Evolutionary conservation across 2,329 filamentous ascomycete species (phyloP).

Genomic region (Ustulina deusta): DNA sequence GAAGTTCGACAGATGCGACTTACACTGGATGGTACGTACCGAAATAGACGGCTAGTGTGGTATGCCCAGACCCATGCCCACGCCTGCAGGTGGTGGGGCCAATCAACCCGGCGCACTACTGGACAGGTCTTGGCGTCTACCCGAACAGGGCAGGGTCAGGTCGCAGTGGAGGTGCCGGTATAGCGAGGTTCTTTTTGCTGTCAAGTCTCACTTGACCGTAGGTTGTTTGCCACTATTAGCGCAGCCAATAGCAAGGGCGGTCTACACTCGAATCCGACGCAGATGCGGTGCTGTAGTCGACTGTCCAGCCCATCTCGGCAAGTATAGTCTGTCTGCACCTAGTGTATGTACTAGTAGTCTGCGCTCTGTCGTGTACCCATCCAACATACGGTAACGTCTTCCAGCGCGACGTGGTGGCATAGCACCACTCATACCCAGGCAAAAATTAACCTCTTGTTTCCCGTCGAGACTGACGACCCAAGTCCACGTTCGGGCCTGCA

Average conservation of each 20-base stretch:
- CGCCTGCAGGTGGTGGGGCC: slow-evolving; percentile 16
- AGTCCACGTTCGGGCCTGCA: slow-evolving; percentile 23
- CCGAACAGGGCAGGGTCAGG: background rate
- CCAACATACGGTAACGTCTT: background rate
- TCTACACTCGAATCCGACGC: background rate
- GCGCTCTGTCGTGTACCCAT: slow-evolving; percentile 2
- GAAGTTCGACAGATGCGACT: slow-evolving; percentile 24
- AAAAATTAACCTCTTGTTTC: background rate
- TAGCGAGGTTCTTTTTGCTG: slow-evolving; percentile 14
- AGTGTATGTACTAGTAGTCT: background rate
- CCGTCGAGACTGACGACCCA: slow-evolving; percentile 12
- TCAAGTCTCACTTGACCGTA: slow-evolving; percentile 11
- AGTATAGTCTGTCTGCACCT: background rate
- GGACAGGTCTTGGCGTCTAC: slow-evolving; percentile 28
- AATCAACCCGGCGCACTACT: slow-evolving; percentile 19
- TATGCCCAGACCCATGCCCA: background rate
- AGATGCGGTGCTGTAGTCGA: background rate
- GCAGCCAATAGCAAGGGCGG: slow-evolving; percentile 13
- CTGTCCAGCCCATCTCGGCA: background rate
- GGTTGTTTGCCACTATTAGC: slow-evolving; percentile 13
- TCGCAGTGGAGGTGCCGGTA: background rate
- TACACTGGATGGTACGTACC: slow-evolving; percentile 12
- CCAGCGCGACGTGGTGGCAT: slow-evolving; percentile 10
- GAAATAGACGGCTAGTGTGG: slow-evolving; percentile 2
- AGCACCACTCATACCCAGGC: background rate